Evolutionary conservation across 345 rosid genomes (phyloP).

Genomic region (Eucalyptus regnans): DNA sequence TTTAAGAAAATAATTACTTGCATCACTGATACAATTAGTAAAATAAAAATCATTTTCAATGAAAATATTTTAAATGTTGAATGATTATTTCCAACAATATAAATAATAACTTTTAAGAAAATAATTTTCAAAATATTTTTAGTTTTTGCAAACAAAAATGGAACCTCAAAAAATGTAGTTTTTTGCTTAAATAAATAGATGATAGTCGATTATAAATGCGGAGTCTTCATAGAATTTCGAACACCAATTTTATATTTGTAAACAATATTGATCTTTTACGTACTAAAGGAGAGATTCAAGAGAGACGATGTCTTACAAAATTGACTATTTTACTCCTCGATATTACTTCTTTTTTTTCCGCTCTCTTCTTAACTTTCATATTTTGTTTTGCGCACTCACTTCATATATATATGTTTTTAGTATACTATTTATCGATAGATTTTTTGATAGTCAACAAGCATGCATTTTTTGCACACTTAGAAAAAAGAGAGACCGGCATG

Average conservation of each 20-base stretch:
- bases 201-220: background rate
- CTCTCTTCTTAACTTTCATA: background rate
- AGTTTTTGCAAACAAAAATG: fast-evolving
- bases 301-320: fast-evolving
- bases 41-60: too few species aligned
- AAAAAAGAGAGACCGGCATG: too few species aligned
- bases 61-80: too few species aligned
- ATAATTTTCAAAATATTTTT: background rate
- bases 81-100: too few species aligned
- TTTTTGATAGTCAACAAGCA: too few species aligned
- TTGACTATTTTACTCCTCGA: background rate
- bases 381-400: fast-evolving
- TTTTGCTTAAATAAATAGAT: background rate
- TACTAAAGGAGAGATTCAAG: background rate
- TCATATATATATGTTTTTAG: too few species aligned
- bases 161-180: background rate
- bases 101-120: background rate
- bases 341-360: fast-evolving
- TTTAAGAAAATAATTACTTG: too few species aligned
- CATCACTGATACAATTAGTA: too few species aligned
- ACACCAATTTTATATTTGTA: background rate
- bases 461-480: too few species aligned
- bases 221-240: background rate
- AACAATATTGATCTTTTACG: too few species aligned
- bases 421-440: too few species aligned